These are phyloP conservation scores for Lecanicillium sp. DNA, from an alignment of 2,329 filamentous ascomycete species.

Conservation along the genomic window DNA sequence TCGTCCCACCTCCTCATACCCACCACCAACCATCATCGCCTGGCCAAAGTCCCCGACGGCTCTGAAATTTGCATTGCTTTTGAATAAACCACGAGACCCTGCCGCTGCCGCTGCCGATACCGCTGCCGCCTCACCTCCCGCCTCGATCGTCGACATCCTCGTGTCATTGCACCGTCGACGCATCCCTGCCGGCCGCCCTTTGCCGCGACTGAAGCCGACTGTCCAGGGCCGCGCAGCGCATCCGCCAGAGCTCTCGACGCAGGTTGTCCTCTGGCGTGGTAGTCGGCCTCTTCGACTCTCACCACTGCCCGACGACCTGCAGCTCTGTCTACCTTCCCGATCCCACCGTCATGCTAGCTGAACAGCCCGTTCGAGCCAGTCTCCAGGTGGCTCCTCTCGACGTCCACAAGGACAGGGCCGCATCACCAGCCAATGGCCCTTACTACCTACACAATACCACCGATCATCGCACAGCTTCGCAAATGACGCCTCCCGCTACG, in stretches of 20 bases:
- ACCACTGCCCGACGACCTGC: conserved; percentile 9
- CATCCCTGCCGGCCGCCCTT: too few species aligned
- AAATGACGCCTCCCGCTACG: conserved; percentile 72
- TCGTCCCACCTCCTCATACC: too few species aligned
- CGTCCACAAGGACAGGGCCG: conserved; percentile 36
- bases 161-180: too few species aligned
- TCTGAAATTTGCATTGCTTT: too few species aligned
- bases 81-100: too few species aligned
- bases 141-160: too few species aligned
- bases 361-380: conserved; percentile 45
- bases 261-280: conserved; percentile 8
- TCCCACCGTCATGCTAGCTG: conserved; percentile 10
- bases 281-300: conserved; percentile 5
- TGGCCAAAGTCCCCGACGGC: too few species aligned
- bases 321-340: background rate
- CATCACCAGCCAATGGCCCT: conserved; percentile 20
- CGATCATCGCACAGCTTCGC: conserved; percentile 40
- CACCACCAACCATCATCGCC: too few species aligned
- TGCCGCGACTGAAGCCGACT: too few species aligned
- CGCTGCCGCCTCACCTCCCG: too few species aligned
- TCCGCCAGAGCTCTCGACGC: background rate
- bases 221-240: background rate
- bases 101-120: too few species aligned
- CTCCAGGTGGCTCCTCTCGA: conserved; percentile 53
- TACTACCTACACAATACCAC: conserved; percentile 22